phyloP scores from a whole-genome alignment of 352 stramenopile species.

The Phytophthora niederhauseri region DNA sequence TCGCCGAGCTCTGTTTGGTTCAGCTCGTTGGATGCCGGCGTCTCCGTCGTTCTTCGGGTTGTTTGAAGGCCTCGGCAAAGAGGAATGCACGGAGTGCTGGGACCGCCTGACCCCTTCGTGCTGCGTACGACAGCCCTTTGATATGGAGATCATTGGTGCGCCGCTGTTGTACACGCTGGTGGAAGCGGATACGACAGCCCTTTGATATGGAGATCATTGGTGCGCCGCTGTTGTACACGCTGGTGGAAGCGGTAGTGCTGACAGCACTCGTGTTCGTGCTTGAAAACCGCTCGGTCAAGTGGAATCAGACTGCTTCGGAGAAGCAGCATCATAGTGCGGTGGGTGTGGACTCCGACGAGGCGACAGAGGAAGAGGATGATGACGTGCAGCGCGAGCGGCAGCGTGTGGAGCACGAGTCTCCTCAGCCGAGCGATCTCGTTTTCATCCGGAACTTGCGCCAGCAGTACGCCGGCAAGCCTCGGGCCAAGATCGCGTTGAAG shows the following conservation, averaged over 20 bases:
- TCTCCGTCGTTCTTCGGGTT: constrained; percentile 63
- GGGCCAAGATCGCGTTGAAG: constrained; percentile 59
- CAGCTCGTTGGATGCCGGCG: constrained; percentile 13
- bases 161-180: constrained; percentile 51
- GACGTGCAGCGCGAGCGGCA: constrained; percentile 50
- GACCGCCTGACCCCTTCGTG: constrained; percentile 42
- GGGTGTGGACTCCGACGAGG: constrained; percentile 48
- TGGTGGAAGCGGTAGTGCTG: constrained; percentile 51
- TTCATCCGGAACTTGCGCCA: constrained; percentile 58
- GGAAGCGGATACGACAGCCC: constrained; percentile 40
- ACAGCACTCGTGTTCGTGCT: constrained; percentile 52
- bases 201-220: constrained; percentile 66
- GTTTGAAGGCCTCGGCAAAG: constrained; percentile 51
- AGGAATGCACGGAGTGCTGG: constrained; percentile 58
- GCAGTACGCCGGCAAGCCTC: constrained; percentile 86
- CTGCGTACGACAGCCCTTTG: constrained; percentile 56
- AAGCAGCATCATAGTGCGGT: constrained; percentile 13
- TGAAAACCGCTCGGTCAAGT: constrained; percentile 45
- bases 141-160: constrained; percentile 57
- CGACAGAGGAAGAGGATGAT: constrained; percentile 44
- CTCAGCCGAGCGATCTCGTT: constrained; percentile 32
- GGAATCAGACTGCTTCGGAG: constrained; percentile 29
- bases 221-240: constrained; percentile 51
- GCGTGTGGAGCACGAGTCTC: constrained; percentile 30
- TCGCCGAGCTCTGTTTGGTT: constrained; percentile 50